Evolutionary conservation across 805 yeast genomes (phyloP).

Genomic region (Sugiyamaella lignohabitans): DNA sequence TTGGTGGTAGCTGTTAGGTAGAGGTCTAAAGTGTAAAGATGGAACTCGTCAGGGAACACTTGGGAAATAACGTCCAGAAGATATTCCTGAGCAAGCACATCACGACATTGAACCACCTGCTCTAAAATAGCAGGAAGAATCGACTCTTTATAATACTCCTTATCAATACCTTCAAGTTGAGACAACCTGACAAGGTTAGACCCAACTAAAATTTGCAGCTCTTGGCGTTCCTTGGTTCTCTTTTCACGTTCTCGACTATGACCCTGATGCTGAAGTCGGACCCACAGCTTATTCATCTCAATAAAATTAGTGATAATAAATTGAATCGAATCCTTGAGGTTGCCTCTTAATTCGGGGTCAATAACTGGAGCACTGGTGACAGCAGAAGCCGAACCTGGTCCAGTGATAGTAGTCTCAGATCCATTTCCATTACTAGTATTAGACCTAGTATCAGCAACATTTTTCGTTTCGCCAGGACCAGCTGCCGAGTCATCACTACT

Average conservation of each 20-base stretch:
- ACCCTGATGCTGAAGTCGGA: conserved; percentile 91
- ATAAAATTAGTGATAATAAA: conserved; percentile 82
- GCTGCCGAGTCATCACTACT: too few relatives aligned
- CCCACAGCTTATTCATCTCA: conserved; percentile 98
- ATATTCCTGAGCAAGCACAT: conserved; percentile 87
- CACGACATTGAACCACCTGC: conserved; percentile 88
- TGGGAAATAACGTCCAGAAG: conserved; percentile 85
- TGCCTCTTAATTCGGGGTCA: conserved; percentile 24
- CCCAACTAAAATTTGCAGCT: conserved; percentile 86
- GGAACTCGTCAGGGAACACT: conserved; percentile 91
- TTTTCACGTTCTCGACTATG: conserved; percentile 74
- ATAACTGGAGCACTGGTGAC: too few relatives aligned
- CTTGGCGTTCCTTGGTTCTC: conserved; percentile 74
- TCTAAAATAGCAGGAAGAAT: conserved; percentile 78
- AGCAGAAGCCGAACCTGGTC: too few relatives aligned
- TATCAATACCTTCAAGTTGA: conserved; percentile 67
- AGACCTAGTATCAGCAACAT: too few relatives aligned
- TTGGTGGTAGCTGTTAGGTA: conserved; percentile 60
- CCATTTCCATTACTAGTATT: conserved; percentile 19
- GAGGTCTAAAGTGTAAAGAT: conserved; percentile 61
- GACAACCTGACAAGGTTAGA: conserved; percentile 84
- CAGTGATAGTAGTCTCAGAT: too few relatives aligned
- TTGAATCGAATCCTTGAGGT: conserved; percentile 61
- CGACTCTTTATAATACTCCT: conserved; percentile 36
- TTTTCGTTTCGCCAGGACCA: too few relatives aligned